Evolutionary conservation across 225 moss, liverwort and hornwort species (phyloP).

Genomic region (Rhytidiadelphus loreus): DNA sequence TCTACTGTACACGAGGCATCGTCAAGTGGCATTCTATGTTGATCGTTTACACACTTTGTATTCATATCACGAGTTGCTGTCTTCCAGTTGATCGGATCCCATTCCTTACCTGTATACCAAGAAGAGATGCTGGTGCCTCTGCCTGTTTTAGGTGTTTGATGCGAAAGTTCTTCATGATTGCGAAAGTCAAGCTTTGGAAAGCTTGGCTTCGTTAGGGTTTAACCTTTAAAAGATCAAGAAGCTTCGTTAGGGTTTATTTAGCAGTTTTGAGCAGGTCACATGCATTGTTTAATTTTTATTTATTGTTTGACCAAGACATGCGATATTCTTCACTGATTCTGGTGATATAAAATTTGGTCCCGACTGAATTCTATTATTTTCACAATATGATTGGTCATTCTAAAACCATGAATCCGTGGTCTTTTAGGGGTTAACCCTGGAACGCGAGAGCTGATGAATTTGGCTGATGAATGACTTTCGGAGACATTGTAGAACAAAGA

Average conservation of each 20-base stretch:
- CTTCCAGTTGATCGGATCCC: neutral
- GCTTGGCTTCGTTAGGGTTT: slow-evolving; percentile 2
- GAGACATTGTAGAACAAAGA: neutral
- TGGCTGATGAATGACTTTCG: neutral
- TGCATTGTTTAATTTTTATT: neutral
- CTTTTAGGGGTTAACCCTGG: neutral
- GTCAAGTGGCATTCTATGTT: neutral
- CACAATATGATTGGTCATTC: neutral
- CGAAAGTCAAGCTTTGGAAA: neutral
- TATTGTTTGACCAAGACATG: neutral
- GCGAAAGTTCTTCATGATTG: neutral
- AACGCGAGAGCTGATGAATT: neutral
- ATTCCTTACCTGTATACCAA: neutral
- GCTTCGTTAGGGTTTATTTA: neutral
- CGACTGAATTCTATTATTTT: neutral
- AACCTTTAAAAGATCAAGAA: neutral
- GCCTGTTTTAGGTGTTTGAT: neutral
- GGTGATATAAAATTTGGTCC: neutral
- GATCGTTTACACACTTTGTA: neutral
- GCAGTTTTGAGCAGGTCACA: neutral
- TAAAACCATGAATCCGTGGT: neutral
- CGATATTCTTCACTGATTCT: neutral
- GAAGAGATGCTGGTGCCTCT: neutral
- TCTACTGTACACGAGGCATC: neutral
- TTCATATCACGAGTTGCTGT: neutral